These are phyloP conservation scores for Tephrocybe sp. DNA, from an alignment of 768 basidiomycete species.

Conservation along the genomic window DNA sequence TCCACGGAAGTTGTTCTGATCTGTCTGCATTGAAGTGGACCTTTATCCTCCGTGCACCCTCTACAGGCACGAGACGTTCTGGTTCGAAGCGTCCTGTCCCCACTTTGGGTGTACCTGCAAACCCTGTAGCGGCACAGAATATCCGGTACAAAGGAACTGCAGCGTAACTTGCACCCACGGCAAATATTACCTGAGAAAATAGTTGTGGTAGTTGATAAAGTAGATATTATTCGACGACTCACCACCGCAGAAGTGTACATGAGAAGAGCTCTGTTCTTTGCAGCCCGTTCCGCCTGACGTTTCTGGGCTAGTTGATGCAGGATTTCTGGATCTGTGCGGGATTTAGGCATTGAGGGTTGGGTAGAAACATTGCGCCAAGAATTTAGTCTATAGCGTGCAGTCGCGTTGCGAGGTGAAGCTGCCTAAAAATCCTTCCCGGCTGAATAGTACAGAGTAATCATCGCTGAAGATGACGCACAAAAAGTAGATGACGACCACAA, in stretches of 20 bases:
- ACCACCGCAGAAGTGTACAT: conserved; percentile 87
- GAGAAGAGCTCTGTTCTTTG: conserved; percentile 67
- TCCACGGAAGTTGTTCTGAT: conserved; percentile 89
- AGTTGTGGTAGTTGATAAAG: neutral
- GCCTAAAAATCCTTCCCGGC: conserved; percentile 14
- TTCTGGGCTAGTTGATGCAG: conserved; percentile 10
- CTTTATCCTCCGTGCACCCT: conserved; percentile 72
- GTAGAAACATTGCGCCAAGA: conserved; percentile 16
- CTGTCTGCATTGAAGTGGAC: conserved; percentile 96
- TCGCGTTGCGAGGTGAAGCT: conserved; percentile 1
- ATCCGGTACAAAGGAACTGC: conserved; percentile 97
- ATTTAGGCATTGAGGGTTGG: conserved; percentile 4
- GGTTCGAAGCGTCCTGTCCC: conserved; percentile 82
- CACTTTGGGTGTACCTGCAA: conserved; percentile 91
- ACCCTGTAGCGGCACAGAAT: conserved; percentile 97
- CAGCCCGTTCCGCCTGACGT: conserved; percentile 42
- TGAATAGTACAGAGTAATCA: neutral
- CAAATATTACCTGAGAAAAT: conserved; percentile 61
- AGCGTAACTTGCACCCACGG: conserved; percentile 89
- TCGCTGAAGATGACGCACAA: conserved; percentile 1
- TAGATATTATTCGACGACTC: conserved; percentile 25
- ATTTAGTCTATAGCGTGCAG: neutral
- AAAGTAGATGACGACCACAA: neutral
- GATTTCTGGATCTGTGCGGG: conserved; percentile 1
- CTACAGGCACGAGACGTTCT: conserved; percentile 77